Percentiles rank a stretch among this genome's conserved stretches.
Evolutionary conservation across 352 stramenopile species (phyloP).

Genomic region (Saprolegnia diclina): DNA sequence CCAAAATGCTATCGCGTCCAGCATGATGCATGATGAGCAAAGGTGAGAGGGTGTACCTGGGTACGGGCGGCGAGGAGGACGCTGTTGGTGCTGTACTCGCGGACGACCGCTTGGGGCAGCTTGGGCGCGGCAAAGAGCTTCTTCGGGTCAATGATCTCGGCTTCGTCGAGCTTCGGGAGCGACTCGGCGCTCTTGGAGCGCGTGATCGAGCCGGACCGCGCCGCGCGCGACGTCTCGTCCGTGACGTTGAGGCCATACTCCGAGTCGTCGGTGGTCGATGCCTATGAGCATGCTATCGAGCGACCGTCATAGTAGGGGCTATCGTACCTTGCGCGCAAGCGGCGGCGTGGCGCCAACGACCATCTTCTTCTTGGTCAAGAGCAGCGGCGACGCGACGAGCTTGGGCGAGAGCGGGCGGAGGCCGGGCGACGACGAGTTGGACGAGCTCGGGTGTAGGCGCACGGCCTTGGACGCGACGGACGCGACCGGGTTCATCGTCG

Average conservation of each 20-base stretch:
- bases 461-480: slow-evolving; percentile 59
- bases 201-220: slow-evolving; percentile 51
- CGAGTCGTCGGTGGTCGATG: slow-evolving; percentile 38
- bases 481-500: slow-evolving; percentile 66
- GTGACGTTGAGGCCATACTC: slow-evolving; percentile 65
- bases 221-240: slow-evolving; percentile 27
- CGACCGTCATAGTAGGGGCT: no score
- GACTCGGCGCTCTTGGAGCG: slow-evolving; percentile 71
- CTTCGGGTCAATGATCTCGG: slow-evolving; percentile 28
- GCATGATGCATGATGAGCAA: neutral
- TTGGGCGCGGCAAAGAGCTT: slow-evolving; percentile 35
- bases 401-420: slow-evolving; percentile 26
- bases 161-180: slow-evolving; percentile 31
- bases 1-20: slow-evolving; percentile 62
- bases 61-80: slow-evolving; percentile 72
- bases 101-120: slow-evolving; percentile 62
- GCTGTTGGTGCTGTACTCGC: slow-evolving; percentile 53
- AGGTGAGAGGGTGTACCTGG: slow-evolving; percentile 30
- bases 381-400: slow-evolving; percentile 13
- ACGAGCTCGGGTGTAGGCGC: slow-evolving; percentile 37
- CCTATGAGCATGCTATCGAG: neutral
- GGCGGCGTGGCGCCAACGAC: slow-evolving; percentile 31
- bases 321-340: neutral
- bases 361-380: slow-evolving; percentile 25
- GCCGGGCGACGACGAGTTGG: neutral